Evolutionary conservation across 768 basidiomycete species (phyloP), one percentile per base, ranked within the genome.

Genomic region (Cubamyces lactineus): DNA sequence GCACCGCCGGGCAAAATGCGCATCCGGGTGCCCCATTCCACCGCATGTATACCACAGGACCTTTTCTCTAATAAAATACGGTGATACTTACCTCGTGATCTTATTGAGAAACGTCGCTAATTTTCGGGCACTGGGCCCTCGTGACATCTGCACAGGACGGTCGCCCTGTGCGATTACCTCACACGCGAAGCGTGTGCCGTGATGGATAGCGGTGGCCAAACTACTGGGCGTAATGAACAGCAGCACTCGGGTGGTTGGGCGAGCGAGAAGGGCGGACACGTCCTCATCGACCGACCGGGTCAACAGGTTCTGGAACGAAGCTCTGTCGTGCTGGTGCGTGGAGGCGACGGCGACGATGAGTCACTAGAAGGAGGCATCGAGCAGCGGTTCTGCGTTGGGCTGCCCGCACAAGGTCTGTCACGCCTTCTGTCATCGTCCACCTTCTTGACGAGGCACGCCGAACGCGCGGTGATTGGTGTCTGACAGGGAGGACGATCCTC

Each of bases 231-330:
- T 0, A 17, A 39, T 12, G 7, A 23, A n/a, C 24, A n/a, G 19
- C 19, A 45, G 5, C 28, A 42, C 5, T 21, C n/a, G 13, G n/a
- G 21, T 1, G 47, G 59, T 15, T 65, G 63, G 59, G 55, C 54
- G 9, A 28, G 57, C 24, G 55, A 63, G 19, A 66, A 67, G 24
- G 66, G 63, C 15, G 66, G 66, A 0, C 47, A 59, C 6, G 58
- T 67, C 38, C 28, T 48, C 0, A 46, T 64, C 17, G 66, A 64
- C n/a, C 34, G 49, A 23, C 63, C 66, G 13, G 66, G 60, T n/a
- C 59, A 67, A 12, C 66, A 67, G 30, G 63, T 67, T 1, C 60
- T 67, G 7, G 59, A 67, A 26, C 59, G 63, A 2, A 64, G 48
- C 28, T 50, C 63, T 12, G 60, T 67, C 28, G 57, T 64, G 2